Evolutionary conservation across 306 rosid species (phyloP), one percentile per base, ranked within the genome.

Genomic region (Gastrolobium bilobum): DNA sequence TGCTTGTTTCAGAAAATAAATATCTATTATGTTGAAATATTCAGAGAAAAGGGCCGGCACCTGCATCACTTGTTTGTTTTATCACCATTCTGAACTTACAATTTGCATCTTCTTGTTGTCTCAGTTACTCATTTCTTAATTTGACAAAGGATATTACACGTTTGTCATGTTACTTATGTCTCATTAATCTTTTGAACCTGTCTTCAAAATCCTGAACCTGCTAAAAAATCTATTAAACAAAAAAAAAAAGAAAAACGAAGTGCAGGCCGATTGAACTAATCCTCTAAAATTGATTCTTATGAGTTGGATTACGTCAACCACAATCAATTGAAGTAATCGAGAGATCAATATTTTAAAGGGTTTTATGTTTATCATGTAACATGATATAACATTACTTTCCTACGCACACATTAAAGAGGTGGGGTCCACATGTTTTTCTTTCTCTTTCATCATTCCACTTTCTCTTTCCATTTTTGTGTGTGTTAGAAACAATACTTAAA

Each of bases 191-290:
- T 6, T 30, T 65, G 8, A 10, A n/a, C 0, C 30, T 11, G 11
- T 51, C 35, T 4, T 7, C 20, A 26, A 1, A 46, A 6, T 5
- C 6, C 10, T 34, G 40, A 50, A 71, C n/a, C 73, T 44, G 35
- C 53, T 46, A 26, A 53, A 69, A 58, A 72, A 43, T 29, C 15
- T 31, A 7, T 3, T 31, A 14, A 53, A 53, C 37, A 58, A 15
- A 42, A 33, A 58, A 15, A 42, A 33, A 20, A 20, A 20, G 26
- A 20, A 0, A 76, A 77, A 54, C 53, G 61, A 54, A 37, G 20
- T 66, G 85, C 88, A 57, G 88, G 85, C 83, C 73, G 51, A 35
- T 47, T 64, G 68, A 70, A 29, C 26, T 7, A 13, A 30, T 39
- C 5, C 29, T 33, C 15, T 29, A 3, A 4, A 15, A 53, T 6